A percentile compares a stretch with the other conserved stretches of the same genome.
phyloP scores from a whole-genome alignment of 306 rosid species.

The Begonia loranthoides region DNA sequence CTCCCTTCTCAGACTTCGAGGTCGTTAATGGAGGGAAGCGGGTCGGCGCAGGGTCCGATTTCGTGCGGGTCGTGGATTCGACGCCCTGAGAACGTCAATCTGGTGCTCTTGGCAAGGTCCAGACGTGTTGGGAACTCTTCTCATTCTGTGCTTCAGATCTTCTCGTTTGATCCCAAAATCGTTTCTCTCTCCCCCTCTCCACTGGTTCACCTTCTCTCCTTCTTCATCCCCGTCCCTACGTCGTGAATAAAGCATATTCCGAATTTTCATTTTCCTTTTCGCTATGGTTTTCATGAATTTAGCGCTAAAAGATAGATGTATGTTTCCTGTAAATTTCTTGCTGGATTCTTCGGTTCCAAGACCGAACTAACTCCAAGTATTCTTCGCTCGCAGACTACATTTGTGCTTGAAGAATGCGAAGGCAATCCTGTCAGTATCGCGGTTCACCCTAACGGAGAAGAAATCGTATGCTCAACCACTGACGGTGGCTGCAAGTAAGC shows the following conservation, averaged over 20 bases:
- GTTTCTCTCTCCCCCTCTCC: constrained; percentile 55
- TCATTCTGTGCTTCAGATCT: constrained; percentile 56
- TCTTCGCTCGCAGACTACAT: constrained; percentile 30
- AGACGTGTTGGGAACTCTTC: constrained; percentile 27
- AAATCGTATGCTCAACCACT: constrained; percentile 63
- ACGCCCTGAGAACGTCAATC: constrained; percentile 56
- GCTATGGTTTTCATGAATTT: neutral
- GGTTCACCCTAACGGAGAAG: constrained; percentile 82
- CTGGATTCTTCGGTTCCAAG: no score
- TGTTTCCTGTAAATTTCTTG: no score
- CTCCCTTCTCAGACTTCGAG: neutral
- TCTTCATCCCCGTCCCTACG: constrained; percentile 1
- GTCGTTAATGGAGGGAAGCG: constrained; percentile 35
- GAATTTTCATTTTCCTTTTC: neutral
- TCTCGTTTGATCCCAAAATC: constrained; percentile 59
- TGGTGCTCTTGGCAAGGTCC: constrained; percentile 53
- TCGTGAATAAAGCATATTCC: no score
- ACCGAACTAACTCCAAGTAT: neutral
- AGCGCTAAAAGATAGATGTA: no score
- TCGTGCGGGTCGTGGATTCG: constrained; percentile 89
- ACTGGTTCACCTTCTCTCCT: constrained; percentile 34
- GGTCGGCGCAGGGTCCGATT: constrained; percentile 56
- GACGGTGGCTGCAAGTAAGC: constrained; percentile 89
- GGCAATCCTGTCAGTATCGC: constrained; percentile 69
- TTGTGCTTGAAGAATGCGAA: constrained; percentile 71